Evolutionary conservation across 2,329 filamentous ascomycete species (phyloP), one percentile per base, ranked within the genome.

Genomic region (Xylaria hypoxylon): DNA sequence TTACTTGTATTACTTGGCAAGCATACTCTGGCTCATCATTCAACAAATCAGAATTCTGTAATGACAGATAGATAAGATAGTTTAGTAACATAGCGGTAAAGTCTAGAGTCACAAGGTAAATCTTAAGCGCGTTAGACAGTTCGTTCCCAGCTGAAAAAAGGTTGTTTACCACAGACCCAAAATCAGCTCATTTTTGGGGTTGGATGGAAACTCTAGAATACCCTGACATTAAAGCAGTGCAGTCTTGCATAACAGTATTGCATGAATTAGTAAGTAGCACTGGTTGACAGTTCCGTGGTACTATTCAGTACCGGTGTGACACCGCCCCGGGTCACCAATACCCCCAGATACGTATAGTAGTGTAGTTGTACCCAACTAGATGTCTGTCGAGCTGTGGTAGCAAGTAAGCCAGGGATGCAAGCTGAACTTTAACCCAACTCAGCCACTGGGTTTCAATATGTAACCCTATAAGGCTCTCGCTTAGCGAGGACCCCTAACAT

Each of bases 401-500:
- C 3, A 15, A 38, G 35, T 38, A 38, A 15, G 10, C 28, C 7
- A 4, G n/a, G 15, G 5, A 28, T 55, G 35, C 3, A n/a, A 55
- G 52, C 52, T 55, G 52, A 55, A 42, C 35, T n/a, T 24, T 55
- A 55, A 15, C 52, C 52, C n/a, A 55, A 42, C n/a, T 5, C 2
- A 22, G 51, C 13, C 22, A 42, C 42, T 55, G 6, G 19, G 35
- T 28, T n/a, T 55, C 22, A 2, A 53, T 8, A 53, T 53, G 51
- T 35, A 44, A 28, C 52, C 13, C 13, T 28, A 19, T 42, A 26
- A 26, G 52, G 15, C 52, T 13, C 24, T 42, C 15, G 24, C 19
- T 10, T 53, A 40, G 6, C 5, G 22, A 40, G 15, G 5, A 8
- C 4, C 19, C 33, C 4, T 40, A 3, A 22, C 2, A 10, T 11